These are phyloP conservation scores for Trichoderma arundinaceum DNA, from an alignment of 2,329 filamentous ascomycete genomes.

Conservation along the genomic window DNA sequence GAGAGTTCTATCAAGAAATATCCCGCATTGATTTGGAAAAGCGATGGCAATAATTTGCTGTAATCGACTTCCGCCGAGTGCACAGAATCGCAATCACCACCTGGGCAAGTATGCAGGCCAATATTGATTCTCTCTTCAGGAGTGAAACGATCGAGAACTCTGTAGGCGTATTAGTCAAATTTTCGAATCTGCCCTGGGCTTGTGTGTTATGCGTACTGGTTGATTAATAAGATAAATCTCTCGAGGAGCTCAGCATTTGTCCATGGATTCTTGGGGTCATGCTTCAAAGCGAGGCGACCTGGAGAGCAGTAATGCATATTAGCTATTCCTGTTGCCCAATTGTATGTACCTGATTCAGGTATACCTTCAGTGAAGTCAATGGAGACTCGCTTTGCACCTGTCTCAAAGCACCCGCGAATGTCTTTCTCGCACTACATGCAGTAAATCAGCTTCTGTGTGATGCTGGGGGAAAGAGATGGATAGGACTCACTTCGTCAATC, in stretches of 20 bases:
- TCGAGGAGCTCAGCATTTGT: constrained; percentile 29
- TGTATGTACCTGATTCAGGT: no score
- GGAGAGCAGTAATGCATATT: background rate
- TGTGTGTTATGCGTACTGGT: constrained; percentile 3
- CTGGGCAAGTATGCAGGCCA: constrained; percentile 33
- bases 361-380: constrained; percentile 34
- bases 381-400: constrained; percentile 31
- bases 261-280: constrained; percentile 25
- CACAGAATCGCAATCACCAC: constrained; percentile 32
- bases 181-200: background rate
- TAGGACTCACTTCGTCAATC: constrained; percentile 12
- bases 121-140: constrained; percentile 30
- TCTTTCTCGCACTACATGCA: constrained; percentile 30
- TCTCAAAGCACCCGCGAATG: constrained; percentile 31
- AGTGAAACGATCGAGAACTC: constrained; percentile 29
- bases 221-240: constrained; percentile 29
- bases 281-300: constrained; percentile 30
- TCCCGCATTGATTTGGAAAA: constrained; percentile 32
- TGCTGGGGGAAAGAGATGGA: background rate
- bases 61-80: constrained; percentile 32
- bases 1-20: constrained; percentile 33
- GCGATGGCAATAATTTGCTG: constrained; percentile 15
- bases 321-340: background rate
- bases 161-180: background rate
- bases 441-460: background rate